Evolutionary conservation across 2,329 filamentous ascomycete genomes (phyloP), one percentile per base, ranked within the genome.

Genomic region (Leptosphaerulina australis): DNA sequence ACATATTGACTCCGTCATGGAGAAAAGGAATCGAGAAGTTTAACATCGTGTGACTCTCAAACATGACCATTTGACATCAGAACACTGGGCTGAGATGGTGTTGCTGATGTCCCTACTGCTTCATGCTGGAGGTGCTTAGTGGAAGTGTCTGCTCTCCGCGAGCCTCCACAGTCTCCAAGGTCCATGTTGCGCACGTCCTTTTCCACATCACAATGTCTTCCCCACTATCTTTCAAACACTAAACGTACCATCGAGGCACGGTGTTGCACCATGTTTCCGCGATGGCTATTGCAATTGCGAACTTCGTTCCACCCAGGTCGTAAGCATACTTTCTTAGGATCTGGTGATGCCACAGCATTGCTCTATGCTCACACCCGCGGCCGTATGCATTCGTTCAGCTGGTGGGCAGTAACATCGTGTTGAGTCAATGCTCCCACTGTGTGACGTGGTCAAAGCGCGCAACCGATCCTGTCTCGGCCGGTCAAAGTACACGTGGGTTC

Each of bases 1-100:
- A 51, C 48, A 51, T 51, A 18, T 30, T 12, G 15, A 46, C 48
- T 35, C 48, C 48, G 48, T 51, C 48, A 51, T 51, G 48, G 48
- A 43, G 41, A 37, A 31, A 33, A 20, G 25, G 21, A 9, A 41
- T 37, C 36, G 36, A 37, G 36, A 51, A 33, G 21, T 15, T 11
- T 12, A 29, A n/a, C 35, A 40, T 18, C 25, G 37, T 37, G 41
- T 43, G 11, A 41, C 36, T 22, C 30, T 25, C 21, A 24, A 24
- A n/a, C 31, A 39, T 30, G 29, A 11, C 28, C 39, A 30, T 22
- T 22, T 34, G 34, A 29, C 26, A 31, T 21, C 31, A 28, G 15
- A 35, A n/a, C 39, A 35, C 35, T 28, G 35, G 40, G 30, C 39
- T 28, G 30, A 14, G 9, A 24, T 33, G 33, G 15, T 44, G 18